Conservation (phyloP, 2,329 filamentous ascomycete species). For the Aspergillus persii region DNA sequence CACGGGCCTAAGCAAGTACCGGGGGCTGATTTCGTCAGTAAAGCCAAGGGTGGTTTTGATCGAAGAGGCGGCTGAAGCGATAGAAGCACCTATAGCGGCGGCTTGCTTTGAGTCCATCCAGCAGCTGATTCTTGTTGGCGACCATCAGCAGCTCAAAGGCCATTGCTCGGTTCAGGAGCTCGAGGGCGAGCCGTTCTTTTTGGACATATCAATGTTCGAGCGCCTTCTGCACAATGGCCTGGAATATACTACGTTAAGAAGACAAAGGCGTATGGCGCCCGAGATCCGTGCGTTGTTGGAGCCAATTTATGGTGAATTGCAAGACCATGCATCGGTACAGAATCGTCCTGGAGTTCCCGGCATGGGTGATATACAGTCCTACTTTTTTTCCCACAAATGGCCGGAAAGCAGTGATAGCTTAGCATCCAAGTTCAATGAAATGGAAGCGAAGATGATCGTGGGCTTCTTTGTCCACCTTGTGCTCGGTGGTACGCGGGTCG, state of each 20-base stretch:
- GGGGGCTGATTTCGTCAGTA: slow-evolving; percentile 64
- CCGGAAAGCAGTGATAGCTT: slow-evolving; percentile 62
- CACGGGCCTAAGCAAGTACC: slow-evolving; percentile 78
- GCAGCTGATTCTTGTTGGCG: slow-evolving; percentile 69
- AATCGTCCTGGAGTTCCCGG: slow-evolving; percentile 56
- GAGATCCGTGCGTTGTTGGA: slow-evolving; percentile 61
- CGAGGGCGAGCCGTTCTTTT: slow-evolving; percentile 58
- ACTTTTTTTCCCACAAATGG: slow-evolving; percentile 65
- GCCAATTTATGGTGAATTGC: slow-evolving; percentile 60
- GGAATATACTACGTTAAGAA: slow-evolving; percentile 61
- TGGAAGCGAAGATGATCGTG: slow-evolving; percentile 74
- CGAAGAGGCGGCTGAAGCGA: slow-evolving; percentile 76
- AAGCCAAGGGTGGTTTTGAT: slow-evolving; percentile 68
- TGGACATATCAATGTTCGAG: slow-evolving; percentile 78
- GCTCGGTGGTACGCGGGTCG: slow-evolving; percentile 59
- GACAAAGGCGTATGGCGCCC: slow-evolving; percentile 72
- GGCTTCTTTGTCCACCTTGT: slow-evolving; percentile 70
- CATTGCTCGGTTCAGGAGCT: slow-evolving; percentile 63
- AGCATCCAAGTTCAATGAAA: slow-evolving; percentile 65
- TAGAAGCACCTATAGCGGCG: slow-evolving; percentile 56
- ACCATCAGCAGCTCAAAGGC: slow-evolving; percentile 74
- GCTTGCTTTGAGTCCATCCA: slow-evolving; percentile 62
- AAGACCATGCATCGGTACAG: slow-evolving; percentile 58
- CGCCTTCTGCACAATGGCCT: slow-evolving; percentile 66
- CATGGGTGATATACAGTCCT: slow-evolving; percentile 61